These are phyloP conservation scores for Penicillium sp. DNA, from an alignment of 2,329 filamentous ascomycete species.

Conservation along the genomic window DNA sequence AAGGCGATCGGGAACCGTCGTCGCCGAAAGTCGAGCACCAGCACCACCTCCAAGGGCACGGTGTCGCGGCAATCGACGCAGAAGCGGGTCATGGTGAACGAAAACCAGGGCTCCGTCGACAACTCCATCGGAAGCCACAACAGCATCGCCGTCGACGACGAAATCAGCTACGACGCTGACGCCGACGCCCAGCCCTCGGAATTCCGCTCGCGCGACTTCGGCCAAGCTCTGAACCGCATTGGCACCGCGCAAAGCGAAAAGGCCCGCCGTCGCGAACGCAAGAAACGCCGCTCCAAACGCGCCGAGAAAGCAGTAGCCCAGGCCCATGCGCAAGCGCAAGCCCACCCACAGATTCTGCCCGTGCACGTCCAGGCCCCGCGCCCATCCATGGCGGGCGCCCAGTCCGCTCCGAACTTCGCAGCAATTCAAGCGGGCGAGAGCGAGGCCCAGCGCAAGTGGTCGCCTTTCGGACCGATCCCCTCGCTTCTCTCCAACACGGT, in stretches of 20 bases:
- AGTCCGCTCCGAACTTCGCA: conserved; percentile 17
- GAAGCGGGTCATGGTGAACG: conserved; percentile 27
- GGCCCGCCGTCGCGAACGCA: conserved; percentile 25
- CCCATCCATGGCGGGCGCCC: conserved; percentile 22
- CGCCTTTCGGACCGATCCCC: conserved; percentile 37
- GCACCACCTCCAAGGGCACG: conserved; percentile 64
- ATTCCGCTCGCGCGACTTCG: conserved; percentile 37
- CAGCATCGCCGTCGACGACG: conserved; percentile 29
- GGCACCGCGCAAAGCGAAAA: conserved; percentile 20
- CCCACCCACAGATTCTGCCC: conserved; percentile 14
- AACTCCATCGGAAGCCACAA: conserved; percentile 29
- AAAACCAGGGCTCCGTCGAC: conserved; percentile 25
- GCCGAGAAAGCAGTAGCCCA: conserved; percentile 15
- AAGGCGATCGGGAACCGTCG: conserved; percentile 72
- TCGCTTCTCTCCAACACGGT: conserved; percentile 41
- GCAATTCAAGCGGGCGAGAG: conserved; percentile 15
- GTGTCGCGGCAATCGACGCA: conserved; percentile 26
- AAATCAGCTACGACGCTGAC: conserved; percentile 34
- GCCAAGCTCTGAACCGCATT: conserved; percentile 18
- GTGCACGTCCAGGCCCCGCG: conserved; percentile 3
- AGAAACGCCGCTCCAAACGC: conserved; percentile 21
- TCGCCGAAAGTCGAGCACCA: conserved; percentile 76
- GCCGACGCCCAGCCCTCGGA: conserved; percentile 26
- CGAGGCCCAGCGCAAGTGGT: conserved; percentile 27
- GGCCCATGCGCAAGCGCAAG: not conserved